Conservation (phyloP, 305 asterid genomes). For the Ruellia speciosa region DNA sequence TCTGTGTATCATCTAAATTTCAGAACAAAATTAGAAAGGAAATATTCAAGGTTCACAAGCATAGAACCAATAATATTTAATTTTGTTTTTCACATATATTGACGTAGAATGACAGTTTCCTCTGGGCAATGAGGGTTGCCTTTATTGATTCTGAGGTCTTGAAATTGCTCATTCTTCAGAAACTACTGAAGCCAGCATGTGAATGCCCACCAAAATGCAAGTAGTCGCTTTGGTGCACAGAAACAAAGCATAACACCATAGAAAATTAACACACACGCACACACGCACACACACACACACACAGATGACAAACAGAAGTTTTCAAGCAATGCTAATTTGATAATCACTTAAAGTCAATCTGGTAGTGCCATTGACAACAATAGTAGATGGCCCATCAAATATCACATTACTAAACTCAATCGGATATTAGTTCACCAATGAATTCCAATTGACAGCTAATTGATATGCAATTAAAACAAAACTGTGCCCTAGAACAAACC, state of each 20-base stretch:
- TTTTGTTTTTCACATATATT: too few species aligned
- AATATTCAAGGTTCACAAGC: too few species aligned
- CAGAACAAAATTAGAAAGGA: too few species aligned
- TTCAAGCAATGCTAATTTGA: neutral
- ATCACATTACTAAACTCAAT: conserved; percentile 4
- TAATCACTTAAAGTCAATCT: conserved; percentile 5
- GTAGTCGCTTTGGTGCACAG: neutral
- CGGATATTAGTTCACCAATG: conserved; percentile 9
- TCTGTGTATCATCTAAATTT: too few species aligned
- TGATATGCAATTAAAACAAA: conserved; percentile 20
- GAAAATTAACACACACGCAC: neutral
- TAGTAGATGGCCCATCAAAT: conserved; percentile 12
- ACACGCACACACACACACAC: neutral
- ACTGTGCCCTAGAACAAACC: conserved; percentile 38
- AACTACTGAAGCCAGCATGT: too few species aligned
- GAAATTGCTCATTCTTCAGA: too few species aligned
- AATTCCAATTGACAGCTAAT: neutral
- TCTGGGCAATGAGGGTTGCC: too few species aligned
- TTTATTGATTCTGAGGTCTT: too few species aligned
- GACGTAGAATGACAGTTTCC: too few species aligned
- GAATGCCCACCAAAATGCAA: neutral
- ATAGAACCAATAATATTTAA: too few species aligned
- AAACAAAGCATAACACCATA: neutral
- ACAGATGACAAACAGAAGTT: too few species aligned
- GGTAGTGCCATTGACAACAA: conserved; percentile 6